These are phyloP conservation scores for Zychaea mexicana DNA, from an alignment of 371 early-diverging fungal species.

Conservation along the genomic window DNA sequence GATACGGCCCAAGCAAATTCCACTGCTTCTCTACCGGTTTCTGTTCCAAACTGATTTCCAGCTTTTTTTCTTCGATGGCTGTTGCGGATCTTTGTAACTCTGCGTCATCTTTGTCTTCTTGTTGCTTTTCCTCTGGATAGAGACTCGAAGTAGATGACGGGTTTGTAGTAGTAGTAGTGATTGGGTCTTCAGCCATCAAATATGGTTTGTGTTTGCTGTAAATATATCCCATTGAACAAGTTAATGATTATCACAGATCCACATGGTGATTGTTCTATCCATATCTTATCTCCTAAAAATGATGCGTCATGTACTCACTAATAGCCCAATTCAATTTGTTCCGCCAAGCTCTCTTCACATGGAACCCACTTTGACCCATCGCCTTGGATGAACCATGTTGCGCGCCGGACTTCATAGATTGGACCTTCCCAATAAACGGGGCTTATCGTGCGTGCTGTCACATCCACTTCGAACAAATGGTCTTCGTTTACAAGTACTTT, in stretches of 20 bases:
- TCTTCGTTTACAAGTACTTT: constrained; percentile 71
- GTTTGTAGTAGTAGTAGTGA: background rate
- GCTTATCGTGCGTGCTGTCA: constrained; percentile 65
- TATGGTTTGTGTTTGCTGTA: constrained; percentile 36
- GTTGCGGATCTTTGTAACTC: constrained; percentile 8
- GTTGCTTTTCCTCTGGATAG: background rate
- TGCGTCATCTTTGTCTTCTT: constrained; percentile 14
- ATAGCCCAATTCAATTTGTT: constrained; percentile 85
- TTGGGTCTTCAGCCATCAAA: constrained; percentile 12
- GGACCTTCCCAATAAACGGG: constrained; percentile 89
- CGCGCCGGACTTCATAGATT: constrained; percentile 77
- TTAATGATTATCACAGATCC: background rate
- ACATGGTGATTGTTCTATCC: background rate
- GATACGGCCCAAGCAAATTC: constrained; percentile 71
- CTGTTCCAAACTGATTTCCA: constrained; percentile 29
- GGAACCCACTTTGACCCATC: constrained; percentile 72
- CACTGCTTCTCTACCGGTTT: constrained; percentile 61
- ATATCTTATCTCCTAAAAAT: too few species aligned
- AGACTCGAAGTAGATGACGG: background rate
- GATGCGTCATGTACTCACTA: too few species aligned
- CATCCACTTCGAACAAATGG: constrained; percentile 79
- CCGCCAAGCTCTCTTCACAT: constrained; percentile 78
- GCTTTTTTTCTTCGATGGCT: constrained; percentile 35
- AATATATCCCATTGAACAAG: background rate
- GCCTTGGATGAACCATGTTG: constrained; percentile 79